phyloP scores from a whole-genome alignment of 768 basidiomycete species.

The Tylopilus sp. region DNA sequence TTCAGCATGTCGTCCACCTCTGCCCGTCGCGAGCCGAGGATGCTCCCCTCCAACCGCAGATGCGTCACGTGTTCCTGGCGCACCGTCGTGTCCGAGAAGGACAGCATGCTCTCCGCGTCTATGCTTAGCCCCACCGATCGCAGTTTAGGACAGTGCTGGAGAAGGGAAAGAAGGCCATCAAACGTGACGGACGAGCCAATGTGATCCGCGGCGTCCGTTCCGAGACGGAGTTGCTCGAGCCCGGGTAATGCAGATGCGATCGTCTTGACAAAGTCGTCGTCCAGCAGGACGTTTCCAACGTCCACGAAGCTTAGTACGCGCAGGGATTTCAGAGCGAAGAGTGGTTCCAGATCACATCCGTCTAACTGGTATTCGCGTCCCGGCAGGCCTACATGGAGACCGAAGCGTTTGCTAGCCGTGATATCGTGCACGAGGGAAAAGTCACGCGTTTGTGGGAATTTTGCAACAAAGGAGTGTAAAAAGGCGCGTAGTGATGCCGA shows the following conservation, averaged over 20 bases:
- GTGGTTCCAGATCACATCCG: constrained; percentile 11
- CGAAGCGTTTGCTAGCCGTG: constrained; percentile 18
- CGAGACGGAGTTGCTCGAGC: constrained; percentile 18
- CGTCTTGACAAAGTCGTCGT: constrained; percentile 17
- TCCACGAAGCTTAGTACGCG: constrained; percentile 13
- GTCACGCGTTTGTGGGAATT: constrained; percentile 9
- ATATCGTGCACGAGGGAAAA: constrained; percentile 25
- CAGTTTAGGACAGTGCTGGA: constrained; percentile 18
- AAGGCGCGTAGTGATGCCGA: constrained; percentile 14
- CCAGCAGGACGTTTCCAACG: constrained; percentile 13
- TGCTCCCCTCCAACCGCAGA: constrained; percentile 14
- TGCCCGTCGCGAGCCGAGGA: constrained; percentile 10
- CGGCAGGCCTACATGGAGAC: constrained; percentile 11
- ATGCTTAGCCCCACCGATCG: constrained; percentile 7
- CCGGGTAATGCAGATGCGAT: constrained; percentile 14
- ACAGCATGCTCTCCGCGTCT: constrained; percentile 14
- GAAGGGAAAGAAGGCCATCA: constrained; percentile 19
- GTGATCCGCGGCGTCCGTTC: not conserved
- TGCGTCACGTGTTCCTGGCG: constrained; percentile 11
- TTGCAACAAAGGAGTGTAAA: constrained; percentile 4
- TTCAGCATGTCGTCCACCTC: constrained; percentile 21
- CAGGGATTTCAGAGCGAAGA: constrained; percentile 11
- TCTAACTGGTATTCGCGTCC: constrained; percentile 18
- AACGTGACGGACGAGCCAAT: constrained; percentile 11
- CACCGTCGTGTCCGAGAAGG: constrained; percentile 10